Evolutionary conservation across 2,329 filamentous ascomycete genomes (phyloP), one percentile per base, ranked within the genome.

Genomic region (Tolypocladium inflatum): DNA sequence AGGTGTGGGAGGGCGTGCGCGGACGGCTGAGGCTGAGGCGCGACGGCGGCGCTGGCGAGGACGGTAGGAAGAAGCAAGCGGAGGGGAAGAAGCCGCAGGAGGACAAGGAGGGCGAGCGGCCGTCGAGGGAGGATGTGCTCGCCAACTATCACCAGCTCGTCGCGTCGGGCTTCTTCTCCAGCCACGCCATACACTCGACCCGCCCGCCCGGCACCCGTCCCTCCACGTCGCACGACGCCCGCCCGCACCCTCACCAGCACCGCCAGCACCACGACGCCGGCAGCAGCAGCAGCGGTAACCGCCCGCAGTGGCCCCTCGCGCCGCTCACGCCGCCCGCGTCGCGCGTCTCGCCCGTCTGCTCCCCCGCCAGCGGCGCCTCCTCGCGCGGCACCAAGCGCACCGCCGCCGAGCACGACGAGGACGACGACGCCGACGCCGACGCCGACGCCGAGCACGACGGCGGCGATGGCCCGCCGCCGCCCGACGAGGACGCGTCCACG

Each of bases 141-240:
- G 76, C 78, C 60, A 83, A 74, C 65, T 85, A 85, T 68, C 78
- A 82, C 62, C 71, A 80, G 62, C 75, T 85, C 58, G 74, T 84
- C 63, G 77, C 80, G 2, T 76, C 76, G 7, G 82, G 82, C 59
- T 85, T 85, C 76, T 85, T 85, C 67, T 74, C 78, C 53, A 73
- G 78, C 30, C 81, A 83, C 61, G 81, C 81, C 56, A 84, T 84
- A 60, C 78, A 80, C 60, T 82, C 80, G 5, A 81, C 80, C 1
- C 74, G 82, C 4, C 79, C 80, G 65, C 78, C 73, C 2, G 66
- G 68, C 26, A 69, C 59, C 48, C 30, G 60, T 35, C 23, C 62
- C 54, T 54, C 61, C 51, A 51, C 57, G 37, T 53, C 56, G 13
- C 42, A 62, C 66, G 55, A 59, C 21, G 11, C 43, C 43, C 43